Percentiles rank a stretch among this genome's conserved stretches.
phyloP scores from a whole-genome alignment of 768 basidiomycete species.

The Tylopilus rubrobrunneus region DNA sequence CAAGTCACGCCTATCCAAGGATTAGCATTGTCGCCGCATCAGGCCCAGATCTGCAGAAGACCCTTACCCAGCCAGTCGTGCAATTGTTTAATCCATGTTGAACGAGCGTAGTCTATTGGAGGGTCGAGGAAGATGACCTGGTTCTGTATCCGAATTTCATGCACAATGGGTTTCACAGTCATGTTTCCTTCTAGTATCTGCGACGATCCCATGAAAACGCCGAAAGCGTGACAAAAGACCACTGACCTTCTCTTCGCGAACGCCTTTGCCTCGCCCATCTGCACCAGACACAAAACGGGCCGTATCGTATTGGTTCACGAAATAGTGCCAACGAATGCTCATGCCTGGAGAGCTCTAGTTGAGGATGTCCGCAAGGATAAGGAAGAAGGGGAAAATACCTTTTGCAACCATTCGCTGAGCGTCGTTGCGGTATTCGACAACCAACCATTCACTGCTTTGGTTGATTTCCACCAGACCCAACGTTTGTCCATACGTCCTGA shows the following conservation, averaged over 20 bases:
- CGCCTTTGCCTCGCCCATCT: slow-evolving; percentile 72
- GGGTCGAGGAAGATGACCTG: slow-evolving; percentile 99
- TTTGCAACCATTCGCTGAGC: slow-evolving; percentile 89
- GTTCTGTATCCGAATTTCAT: slow-evolving; percentile 97
- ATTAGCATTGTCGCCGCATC: neutral
- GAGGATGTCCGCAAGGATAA: neutral
- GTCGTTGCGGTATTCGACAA: slow-evolving; percentile 92
- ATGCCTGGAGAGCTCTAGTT: slow-evolving; percentile 57
- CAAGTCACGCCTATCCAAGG: slow-evolving; percentile 70
- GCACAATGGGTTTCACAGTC: slow-evolving; percentile 80
- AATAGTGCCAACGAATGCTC: slow-evolving; percentile 94
- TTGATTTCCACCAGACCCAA: slow-evolving; percentile 87
- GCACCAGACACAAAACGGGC: slow-evolving; percentile 66
- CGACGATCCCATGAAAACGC: neutral
- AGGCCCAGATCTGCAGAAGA: neutral
- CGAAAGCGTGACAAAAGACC: neutral
- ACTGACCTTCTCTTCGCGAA: slow-evolving; percentile 75
- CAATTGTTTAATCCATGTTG: slow-evolving; percentile 83
- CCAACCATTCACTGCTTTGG: slow-evolving; percentile 88
- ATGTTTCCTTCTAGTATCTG: slow-evolving; percentile 73
- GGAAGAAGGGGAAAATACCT: slow-evolving; percentile 48
- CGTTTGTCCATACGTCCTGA: slow-evolving; percentile 96
- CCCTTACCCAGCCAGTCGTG: slow-evolving; percentile 81
- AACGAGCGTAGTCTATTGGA: slow-evolving; percentile 91
- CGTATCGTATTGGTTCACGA: slow-evolving; percentile 91